Base-by-base conservation (phyloP, 345 rosid species). In the Capsella bursapastoris region DNA sequence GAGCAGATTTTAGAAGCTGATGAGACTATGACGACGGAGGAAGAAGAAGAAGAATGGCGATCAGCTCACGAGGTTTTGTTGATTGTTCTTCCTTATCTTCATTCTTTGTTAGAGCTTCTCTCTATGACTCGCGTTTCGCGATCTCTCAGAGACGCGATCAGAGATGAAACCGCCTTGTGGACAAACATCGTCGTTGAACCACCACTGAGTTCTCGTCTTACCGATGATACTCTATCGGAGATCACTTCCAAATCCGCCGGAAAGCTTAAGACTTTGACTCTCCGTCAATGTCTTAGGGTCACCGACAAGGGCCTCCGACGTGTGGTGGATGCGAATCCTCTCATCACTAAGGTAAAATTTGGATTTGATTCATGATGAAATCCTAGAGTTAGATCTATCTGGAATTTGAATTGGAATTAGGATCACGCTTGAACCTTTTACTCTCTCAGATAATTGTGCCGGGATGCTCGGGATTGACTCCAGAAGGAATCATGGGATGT, bases 401-500 rank as follows among this genome's bases (percentile, higher is more conserved):
- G 7, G 12, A 40, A 43, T 22, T 16, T 28, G n/a, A 45, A 43
- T 22, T 16, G 44, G n/a, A 45, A 45, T 47, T 47, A 3, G 44
- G 38, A 59, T 37, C 22, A 22, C 25, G 25, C 25, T 22, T 25
- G 3, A 61, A 25, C 66, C 13, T 52, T 28, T 4, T 47, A 3
- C 25, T 22, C 25, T 47, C 7, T 48, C 84, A 92, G 95, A 81
- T 91, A 2, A 72, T 76, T 41, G 34, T 90, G 57, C 83, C 89
- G 9, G 90, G 86, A 57, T 90, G 97, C 84, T 79, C 82, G 2
- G 77, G 83, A 69, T 75, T 91, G 40, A 86, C 89, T 22, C 95
- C 93, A 5, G 82, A 88, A 37, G 99, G 97, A 77, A 78, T 91
- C 45, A 82, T 86, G n/a, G 77, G 57, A 50, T 86, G 86, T 41